Conservation (phyloP, 202 grass and related monocot genomes). For the Brachypodium distachyon region DNA sequence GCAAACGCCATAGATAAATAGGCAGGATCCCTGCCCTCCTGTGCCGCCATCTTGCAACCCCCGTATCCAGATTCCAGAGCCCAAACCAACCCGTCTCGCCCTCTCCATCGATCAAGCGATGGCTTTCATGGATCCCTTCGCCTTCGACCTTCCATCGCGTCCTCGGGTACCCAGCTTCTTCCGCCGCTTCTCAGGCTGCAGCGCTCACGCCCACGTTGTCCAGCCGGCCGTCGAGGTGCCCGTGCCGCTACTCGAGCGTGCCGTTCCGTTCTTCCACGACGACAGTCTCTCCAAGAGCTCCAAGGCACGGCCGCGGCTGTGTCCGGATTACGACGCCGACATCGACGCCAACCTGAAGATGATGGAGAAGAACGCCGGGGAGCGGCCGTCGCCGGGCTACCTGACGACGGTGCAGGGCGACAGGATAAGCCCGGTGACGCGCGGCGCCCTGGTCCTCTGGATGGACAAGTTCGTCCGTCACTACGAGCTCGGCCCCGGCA, state of each 20-base stretch:
- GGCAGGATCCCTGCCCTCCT: background rate
- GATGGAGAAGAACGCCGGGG: background rate
- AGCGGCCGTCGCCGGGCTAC: background rate
- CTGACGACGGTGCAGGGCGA: background rate
- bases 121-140: background rate
- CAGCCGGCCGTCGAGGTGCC: background rate
- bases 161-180: background rate
- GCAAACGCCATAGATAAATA: background rate
- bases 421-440: background rate
- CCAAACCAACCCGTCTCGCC: background rate
- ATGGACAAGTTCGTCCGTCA: background rate
- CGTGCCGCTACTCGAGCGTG: background rate
- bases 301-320: background rate
- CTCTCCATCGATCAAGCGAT: background rate
- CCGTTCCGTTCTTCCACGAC: background rate
- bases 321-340: background rate
- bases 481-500: background rate
- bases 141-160: background rate
- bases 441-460: background rate
- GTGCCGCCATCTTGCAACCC: background rate
- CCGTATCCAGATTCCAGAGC: background rate
- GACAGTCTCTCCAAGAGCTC: background rate
- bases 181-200: background rate
- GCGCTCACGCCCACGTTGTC: background rate
- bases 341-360: constrained; percentile 13